Percentiles rank a stretch among this genome's conserved stretches.
phyloP scores from a whole-genome alignment of 805 yeast species.

The Saccharomycopsis schoenii region DNA sequence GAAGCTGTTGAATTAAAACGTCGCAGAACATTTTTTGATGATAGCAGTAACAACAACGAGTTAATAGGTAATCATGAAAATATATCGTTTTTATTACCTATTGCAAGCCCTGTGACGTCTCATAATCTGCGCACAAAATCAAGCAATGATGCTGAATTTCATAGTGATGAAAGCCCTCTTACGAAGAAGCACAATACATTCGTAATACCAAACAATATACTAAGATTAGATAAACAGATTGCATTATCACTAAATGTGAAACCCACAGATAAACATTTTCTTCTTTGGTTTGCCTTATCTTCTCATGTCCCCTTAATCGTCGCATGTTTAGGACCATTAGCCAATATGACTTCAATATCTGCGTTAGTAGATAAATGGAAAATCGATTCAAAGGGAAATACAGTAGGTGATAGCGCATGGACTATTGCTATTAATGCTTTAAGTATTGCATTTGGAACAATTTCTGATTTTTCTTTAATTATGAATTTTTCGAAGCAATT shows the following conservation, averaged over 20 bases:
- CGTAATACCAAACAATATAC: slow-evolving; percentile 11
- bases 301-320: slow-evolving; percentile 66
- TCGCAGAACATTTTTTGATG: not conserved
- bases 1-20: not conserved
- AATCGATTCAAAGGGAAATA: slow-evolving; percentile 21
- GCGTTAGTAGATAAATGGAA: slow-evolving; percentile 69
- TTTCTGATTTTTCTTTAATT: slow-evolving; percentile 60
- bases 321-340: slow-evolving; percentile 71
- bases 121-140: not conserved
- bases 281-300: slow-evolving; percentile 54
- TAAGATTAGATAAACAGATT: slow-evolving; percentile 12
- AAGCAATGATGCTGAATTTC: not conserved
- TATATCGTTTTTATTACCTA: not conserved
- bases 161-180: not conserved
- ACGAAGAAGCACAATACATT: not conserved
- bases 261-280: slow-evolving; percentile 16
- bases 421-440: slow-evolving; percentile 50
- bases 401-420: slow-evolving; percentile 30
- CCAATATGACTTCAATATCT: slow-evolving; percentile 63
- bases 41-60: not conserved
- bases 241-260: slow-evolving; percentile 14
- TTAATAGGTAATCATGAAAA: not conserved
- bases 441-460: slow-evolving; percentile 52
- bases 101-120: not conserved
- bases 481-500: slow-evolving; percentile 56